phyloP scores from a whole-genome alignment of 495 filamentous ascomycete genomes.

The Haplographium delicatum region DNA sequence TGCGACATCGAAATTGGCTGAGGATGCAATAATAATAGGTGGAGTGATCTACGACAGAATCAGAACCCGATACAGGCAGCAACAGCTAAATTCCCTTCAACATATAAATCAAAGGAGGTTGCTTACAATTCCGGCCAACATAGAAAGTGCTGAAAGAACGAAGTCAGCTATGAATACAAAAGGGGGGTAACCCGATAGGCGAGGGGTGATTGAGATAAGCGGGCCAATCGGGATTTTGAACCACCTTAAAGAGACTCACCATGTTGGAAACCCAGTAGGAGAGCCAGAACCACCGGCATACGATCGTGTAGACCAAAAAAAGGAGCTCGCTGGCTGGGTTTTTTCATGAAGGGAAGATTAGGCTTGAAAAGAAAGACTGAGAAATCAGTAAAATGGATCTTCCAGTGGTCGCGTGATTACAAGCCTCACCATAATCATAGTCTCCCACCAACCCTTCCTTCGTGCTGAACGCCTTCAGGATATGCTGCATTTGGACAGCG shows the following conservation, averaged over 20 bases:
- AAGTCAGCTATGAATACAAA: not conserved
- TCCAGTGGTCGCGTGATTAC: too few species aligned
- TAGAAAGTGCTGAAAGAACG: slow-evolving; percentile 46
- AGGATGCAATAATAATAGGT: slow-evolving; percentile 68
- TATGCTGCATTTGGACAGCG: slow-evolving; percentile 9
- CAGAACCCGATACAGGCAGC: too few species aligned
- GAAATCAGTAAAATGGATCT: too few species aligned
- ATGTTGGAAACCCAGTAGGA: slow-evolving; percentile 69
- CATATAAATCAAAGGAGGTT: too few species aligned
- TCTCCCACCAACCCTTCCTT: slow-evolving; percentile 73
- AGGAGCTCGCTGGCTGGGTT: slow-evolving; percentile 55
- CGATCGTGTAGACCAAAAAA: slow-evolving; percentile 86
- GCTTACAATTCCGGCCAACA: slow-evolving; percentile 49
- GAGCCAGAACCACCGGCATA: slow-evolving; percentile 73
- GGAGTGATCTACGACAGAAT: too few species aligned
- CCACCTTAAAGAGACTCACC: not conserved
- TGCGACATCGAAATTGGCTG: slow-evolving; percentile 57
- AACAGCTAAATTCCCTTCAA: slow-evolving; percentile 7
- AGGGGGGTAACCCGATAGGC: not conserved
- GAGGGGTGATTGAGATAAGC: not conserved
- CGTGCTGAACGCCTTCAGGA: slow-evolving; percentile 34
- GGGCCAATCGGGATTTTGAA: not conserved
- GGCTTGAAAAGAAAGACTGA: slow-evolving; percentile 59
- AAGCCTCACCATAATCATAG: slow-evolving; percentile 76
- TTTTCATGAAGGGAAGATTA: slow-evolving; percentile 77